Base-by-base conservation (phyloP, 2,329 filamentous ascomycete genomes). In the Hysterium pulicare region DNA sequence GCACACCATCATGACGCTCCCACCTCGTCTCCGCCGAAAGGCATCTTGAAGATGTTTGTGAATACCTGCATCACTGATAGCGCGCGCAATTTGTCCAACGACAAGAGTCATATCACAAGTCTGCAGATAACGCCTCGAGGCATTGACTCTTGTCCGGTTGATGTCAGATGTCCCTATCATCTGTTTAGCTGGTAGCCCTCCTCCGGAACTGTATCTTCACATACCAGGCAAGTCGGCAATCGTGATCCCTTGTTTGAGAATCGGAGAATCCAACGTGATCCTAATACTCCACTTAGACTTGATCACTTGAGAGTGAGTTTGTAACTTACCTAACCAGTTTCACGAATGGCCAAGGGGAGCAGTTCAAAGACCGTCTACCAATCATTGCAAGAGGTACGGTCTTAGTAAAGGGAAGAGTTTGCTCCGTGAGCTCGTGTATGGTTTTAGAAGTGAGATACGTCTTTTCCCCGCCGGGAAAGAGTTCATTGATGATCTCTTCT, bases 291-390 rank as follows among this genome's bases (percentile, higher is more conserved):
- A 13, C 9, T 26, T 17, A 31, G 9, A 9, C 28, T 2, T 20
- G 36, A n/a, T 3, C n/a, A n/a, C 6, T 26, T 9, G 2, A 31
- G 15, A 7, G n/a, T 11, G 10, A 30, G 3, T 32, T 10, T 6
- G 11, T 20, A 9, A 22, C 46, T 34, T 23, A 46, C 38, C 44
- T 40, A 3, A 59, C 42, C 2, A 46, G 21, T 28, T 45, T 42
- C 6, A 62, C 55, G 0, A 62, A 39, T 1, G 56, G 56, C 52
- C 55, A 61, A 9, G 53, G 53, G 1, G 41, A 51, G 39, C 42
- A 58, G 3, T 33, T 10, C 0, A 57, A 44, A 8, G 31, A 15
- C 3, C 45, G 1, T n/a, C n/a, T n/a, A n/a, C n/a, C n/a, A n/a
- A n/a, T n/a, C n/a, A n/a, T n/a, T n/a, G n/a, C n/a, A n/a, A n/a